Evolutionary conservation across 2,329 filamentous ascomycete species (phyloP), one percentile per base, ranked within the genome.

Genomic region (Colletotrichum eremochloae): DNA sequence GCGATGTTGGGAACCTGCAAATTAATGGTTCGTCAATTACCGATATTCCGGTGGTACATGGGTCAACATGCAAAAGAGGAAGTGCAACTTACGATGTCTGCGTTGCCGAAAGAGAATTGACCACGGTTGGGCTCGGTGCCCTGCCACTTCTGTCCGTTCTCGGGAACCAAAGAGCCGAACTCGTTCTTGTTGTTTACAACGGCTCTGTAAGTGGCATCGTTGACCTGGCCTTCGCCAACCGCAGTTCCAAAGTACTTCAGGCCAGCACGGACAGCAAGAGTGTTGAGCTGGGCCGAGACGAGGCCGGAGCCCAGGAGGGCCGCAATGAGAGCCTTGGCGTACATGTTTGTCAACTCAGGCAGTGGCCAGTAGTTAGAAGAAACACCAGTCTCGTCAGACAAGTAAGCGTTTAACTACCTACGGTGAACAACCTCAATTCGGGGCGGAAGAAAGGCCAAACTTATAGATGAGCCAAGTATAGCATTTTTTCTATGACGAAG

Each of bases 111-210:
- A 5, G 71, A 53, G 57, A 72, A 72, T 20, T 24, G 24, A 4
- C 53, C 40, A 2, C 40, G 62, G 50, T 15, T 52, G 20, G 58
- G 29, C 52, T 29, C n/a, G 36, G 38, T 20, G 11, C 11, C 0
- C 0, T 0, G 24, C 64, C 64, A 56, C n/a, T 63, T 85, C 75
- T 89, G 87, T 15, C 86, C 85, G 77, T 92, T 92, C 66, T 86
- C 87, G 0, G 89, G 88, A 0, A 90, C 91, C 38, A 90, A 85
- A 76, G 90, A 87, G 33, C 89, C 90, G 76, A 92, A 93, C 75
- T 91, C 88, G 44, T 82, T 80, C 11, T 77, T 82, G 77, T 90
- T 82, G 71, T 83, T 84, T 44, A 91, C 81, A 73, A 90, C 87
- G 3, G 80, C 78, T 53, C 87, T 81, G 76, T 92, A 92, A 52